Evolutionary conservation across 805 yeast species (phyloP), one percentile per base, ranked within the genome.

Genomic region (Nakazawaea laoshanensis): DNA sequence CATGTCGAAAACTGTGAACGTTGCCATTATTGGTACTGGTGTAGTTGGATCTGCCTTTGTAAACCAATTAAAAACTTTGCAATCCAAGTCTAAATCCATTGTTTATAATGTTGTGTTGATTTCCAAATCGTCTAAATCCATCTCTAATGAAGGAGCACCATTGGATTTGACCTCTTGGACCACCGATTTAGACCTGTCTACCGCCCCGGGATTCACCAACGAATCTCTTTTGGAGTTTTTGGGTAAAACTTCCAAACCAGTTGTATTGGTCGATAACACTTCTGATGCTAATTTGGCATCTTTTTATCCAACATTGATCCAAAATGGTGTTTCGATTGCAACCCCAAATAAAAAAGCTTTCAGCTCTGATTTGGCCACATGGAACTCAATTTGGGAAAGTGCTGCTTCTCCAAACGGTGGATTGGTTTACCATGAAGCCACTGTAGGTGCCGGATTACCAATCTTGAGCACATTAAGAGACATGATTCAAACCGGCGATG

Each of bases 341-440:
- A 92, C 99, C 28, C 99, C 99, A 45, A 92, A 92, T 70, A 92
- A 92, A 61, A 92, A 92, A 68, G 99, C 94, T 0, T 92, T 92
- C 52, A 87, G 96, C 7, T 69, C 87, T 27, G 80, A 74, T 36
- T 59, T 82, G 41, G 55, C 63, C 16, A 60, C 77, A 9, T 92
- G 97, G 96, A 71, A 84, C 36, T 67, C 70, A 32, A 74, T 92
- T 35, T 84, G 84, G 48, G 50, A 55, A 22, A 57, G 59, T 32
- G 70, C 81, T 22, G 67, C 65, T 24, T 59, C 63, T 24, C 66
- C 70, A 29, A 62, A 65, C 23, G 77, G 77, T 31, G 88, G 86
- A 25, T 67, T 89, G 42, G 94, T 87, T 28, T 89, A 87, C 67
- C 98, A 92, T 53, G 99, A 92, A 67, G 94, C 98, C 32, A 86